phyloP scores from a whole-genome alignment of 1,284 basidiomycete species.

The Clitocybe nebularis region DNA sequence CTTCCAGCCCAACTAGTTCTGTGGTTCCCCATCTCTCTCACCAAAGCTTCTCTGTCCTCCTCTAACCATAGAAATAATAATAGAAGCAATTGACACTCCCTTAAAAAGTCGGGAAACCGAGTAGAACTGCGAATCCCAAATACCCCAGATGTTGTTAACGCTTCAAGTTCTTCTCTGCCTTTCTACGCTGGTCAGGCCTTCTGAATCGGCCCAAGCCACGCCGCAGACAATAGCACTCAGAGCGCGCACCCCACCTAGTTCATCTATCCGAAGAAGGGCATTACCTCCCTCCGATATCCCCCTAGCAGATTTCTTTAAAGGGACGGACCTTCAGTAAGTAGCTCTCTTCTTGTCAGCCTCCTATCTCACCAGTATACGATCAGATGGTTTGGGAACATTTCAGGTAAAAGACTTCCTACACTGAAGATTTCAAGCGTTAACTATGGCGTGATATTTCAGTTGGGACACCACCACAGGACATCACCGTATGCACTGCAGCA shows the following conservation, averaged over 20 bases:
- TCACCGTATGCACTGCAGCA: slow-evolving; percentile 29
- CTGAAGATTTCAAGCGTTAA: not conserved
- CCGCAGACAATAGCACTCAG: slow-evolving; percentile 36
- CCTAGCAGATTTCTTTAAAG: slow-evolving; percentile 48
- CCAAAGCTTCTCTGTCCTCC: too few relatives aligned
- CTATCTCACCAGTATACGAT: slow-evolving; percentile 8
- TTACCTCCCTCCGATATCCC: slow-evolving; percentile 37
- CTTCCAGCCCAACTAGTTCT: too few relatives aligned
- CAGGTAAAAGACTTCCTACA: slow-evolving; percentile 22
- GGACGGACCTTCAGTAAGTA: slow-evolving; percentile 50
- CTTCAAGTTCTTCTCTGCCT: slow-evolving; percentile 3
- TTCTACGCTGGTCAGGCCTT: too few relatives aligned
- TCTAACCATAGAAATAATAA: too few relatives aligned
- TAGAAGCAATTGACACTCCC: too few relatives aligned
- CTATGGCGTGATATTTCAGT: slow-evolving; percentile 29
- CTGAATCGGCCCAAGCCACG: slow-evolving; percentile 14
- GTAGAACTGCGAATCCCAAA: too few relatives aligned
- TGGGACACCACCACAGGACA: slow-evolving; percentile 44
- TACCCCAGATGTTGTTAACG: too few relatives aligned
- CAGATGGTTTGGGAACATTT: slow-evolving; percentile 51
- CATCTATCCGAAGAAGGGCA: slow-evolving; percentile 32
- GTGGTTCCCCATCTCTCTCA: too few relatives aligned
- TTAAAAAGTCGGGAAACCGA: too few relatives aligned
- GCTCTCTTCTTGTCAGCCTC: slow-evolving; percentile 5
- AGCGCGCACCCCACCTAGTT: slow-evolving; percentile 29